Evolutionary conservation across 371 early-diverging fungal species (phyloP), one percentile per base, ranked within the genome.

Genomic region (Mucor lusitanicus): DNA sequence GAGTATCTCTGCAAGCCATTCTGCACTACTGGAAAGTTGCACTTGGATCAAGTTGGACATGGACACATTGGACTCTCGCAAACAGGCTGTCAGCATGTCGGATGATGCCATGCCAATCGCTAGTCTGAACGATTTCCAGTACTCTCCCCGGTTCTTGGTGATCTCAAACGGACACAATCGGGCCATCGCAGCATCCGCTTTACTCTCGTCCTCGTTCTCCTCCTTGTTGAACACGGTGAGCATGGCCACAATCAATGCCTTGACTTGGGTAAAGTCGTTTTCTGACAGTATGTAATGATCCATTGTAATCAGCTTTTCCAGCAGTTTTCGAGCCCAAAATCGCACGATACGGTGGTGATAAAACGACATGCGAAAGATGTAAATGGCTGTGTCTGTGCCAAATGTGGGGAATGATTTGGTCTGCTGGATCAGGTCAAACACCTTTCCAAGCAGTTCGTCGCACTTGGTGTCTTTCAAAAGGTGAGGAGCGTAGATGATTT

Each of bases 261-360:
- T 60, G 3, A 54, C 25, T 15, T 61, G 40, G 12, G 25, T 8
- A 23, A 65, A 65, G 7, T 65, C 69, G 1, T 53, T 57, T 5
- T 68, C 63, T 11, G 58, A 46, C 21, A 68, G 39, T 3, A 6
- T 33, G 44, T 63, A 69, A n/a, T 55, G 50, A 35, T 75, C 71
- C 32, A 59, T 37, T n/a, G 54, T 59, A 15, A 46, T 44, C 42
- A 73, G 74, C 21, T 72, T 71, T 35, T 80, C 76, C 0, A 83
- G n/a, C n/a, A 77, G 55, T 61, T 80, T 83, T 44, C 83, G 61
- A 2, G 79, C 70, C 80, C 80, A 83, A 37, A 75, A 67, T 6
- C 83, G 73, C 23, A 80, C 63, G 13, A 72, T 59, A 6, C 73
- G 64, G 42, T 78, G 76, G 27, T 78, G 75, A 58, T 83, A 73